Conservation (phyloP, 2,329 filamentous ascomycete genomes). For the Colletotrichum sp. region DNA sequence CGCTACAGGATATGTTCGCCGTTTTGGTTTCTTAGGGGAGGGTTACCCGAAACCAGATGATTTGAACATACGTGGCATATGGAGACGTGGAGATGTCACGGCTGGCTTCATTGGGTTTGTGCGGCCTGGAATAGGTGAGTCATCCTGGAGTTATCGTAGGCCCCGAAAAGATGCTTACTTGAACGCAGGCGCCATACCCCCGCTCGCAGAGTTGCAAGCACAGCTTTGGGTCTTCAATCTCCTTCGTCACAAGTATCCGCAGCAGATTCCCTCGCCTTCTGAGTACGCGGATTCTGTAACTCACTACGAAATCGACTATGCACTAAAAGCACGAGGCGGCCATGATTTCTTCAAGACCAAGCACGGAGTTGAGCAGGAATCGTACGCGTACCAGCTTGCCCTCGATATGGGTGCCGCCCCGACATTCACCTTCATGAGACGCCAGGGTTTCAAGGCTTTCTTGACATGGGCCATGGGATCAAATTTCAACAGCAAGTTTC, state of each 20-base stretch:
- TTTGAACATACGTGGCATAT: conserved; percentile 58
- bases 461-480: conserved; percentile 53
- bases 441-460: conserved; percentile 37
- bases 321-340: conserved; percentile 36
- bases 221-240: conserved; percentile 51
- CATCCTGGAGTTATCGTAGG: background rate
- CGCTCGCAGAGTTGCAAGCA: conserved; percentile 52
- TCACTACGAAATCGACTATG: conserved; percentile 44
- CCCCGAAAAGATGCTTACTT: background rate
- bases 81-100: conserved; percentile 41
- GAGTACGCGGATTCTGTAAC: conserved; percentile 28
- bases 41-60: conserved; percentile 50
- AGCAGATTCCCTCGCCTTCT: conserved; percentile 17
- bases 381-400: conserved; percentile 54
- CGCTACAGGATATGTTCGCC: conserved; percentile 50
- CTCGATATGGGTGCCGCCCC: conserved; percentile 51
- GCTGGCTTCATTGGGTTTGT: conserved; percentile 54
- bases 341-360: conserved; percentile 39
- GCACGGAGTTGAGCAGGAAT: conserved; percentile 53
- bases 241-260: conserved; percentile 32
- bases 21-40: conserved; percentile 43
- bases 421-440: conserved; percentile 35
- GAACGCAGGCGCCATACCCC: conserved; percentile 47
- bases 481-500: conserved; percentile 55
- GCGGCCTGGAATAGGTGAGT: conserved; percentile 44